Evolutionary conservation across 768 basidiomycete genomes (phyloP), one percentile per base, ranked within the genome.

Genomic region (Phylloporus rhodoxanthus): DNA sequence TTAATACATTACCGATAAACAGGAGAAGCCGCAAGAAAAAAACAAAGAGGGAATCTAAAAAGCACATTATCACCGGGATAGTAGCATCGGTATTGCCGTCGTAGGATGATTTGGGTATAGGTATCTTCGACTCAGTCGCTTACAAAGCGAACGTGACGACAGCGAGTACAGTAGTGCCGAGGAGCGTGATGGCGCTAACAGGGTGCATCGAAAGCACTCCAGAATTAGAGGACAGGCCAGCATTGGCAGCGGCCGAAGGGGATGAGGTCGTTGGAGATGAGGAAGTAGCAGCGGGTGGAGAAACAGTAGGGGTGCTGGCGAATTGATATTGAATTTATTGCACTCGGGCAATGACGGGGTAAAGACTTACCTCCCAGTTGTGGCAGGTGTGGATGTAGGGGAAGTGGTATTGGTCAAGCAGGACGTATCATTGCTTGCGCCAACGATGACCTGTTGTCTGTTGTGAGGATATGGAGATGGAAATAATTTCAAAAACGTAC

Each of bases 401-500:
- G 55, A 41, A 32, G 54, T 13, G 8, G 41, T 33, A 28, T 42
- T 45, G 29, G 51, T 0, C 45, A 77, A 51, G 60, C 77, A 77
- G 17, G 72, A 70, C 6, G 61, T 44, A 50, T 75, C 66, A 38
- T 53, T 58, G 60, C 72, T 72, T 19, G 15, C 10, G 32, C 61
- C 58, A 17, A 78, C 59, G 30, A 64, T 63, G 55, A 73, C 57
- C 75, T 76, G 33, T 47, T 20, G 21, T 39, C 7, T 30, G 6
- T 7, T 17, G 44, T 45, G 23, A 25, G 42, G 37, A 43, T 28
- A 9, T 13, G 23, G 5, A 36, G 30, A 15, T 9, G 34, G 19
- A 20, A 25, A 9, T 15, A 1, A 9, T 11, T 17, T 39, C 21
- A 37, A 39, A 52, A 15, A 73, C 80, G 61, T 52, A 87, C 87